Evolutionary conservation across 176 grass and related monocot genomes (phyloP).

Genomic region (Rhynchospora breviuscula): DNA sequence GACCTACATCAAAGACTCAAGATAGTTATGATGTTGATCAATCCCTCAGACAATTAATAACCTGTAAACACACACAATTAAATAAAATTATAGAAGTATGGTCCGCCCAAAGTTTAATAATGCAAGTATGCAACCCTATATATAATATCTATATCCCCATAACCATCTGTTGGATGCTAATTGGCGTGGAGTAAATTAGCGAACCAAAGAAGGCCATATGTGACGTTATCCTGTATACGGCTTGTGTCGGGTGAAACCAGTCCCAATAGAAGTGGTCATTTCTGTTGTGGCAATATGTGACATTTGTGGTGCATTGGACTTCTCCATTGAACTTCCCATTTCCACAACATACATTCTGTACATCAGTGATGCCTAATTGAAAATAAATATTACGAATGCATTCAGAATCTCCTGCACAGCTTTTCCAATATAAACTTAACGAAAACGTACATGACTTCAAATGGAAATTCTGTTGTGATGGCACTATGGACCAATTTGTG

Average conservation of each 20-base stretch:
- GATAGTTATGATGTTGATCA: not conserved
- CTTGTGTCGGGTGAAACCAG: conserved; percentile 20
- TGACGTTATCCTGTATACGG: not conserved
- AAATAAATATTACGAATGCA: not conserved
- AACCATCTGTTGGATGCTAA: conserved; percentile 21
- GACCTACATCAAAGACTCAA: too few species aligned
- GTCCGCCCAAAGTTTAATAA: not conserved
- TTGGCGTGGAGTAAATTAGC: not conserved
- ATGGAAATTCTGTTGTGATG: not conserved
- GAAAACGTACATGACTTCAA: too few species aligned
- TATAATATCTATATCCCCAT: not conserved
- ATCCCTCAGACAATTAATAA: not conserved
- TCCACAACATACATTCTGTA: conserved; percentile 16
- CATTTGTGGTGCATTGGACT: not conserved
- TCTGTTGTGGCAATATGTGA: conserved; percentile 18
- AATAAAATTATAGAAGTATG: not conserved
- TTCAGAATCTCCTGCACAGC: not conserved
- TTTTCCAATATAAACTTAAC: too few species aligned
- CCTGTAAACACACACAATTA: too few species aligned
- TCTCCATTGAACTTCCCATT: conserved; percentile 17
- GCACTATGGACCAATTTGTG: not conserved
- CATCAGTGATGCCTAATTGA: conserved; percentile 20
- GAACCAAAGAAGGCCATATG: conserved; percentile 11
- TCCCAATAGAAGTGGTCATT: conserved; percentile 29
- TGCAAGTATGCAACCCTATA: not conserved